Conservation (phyloP, 345 rosid species). For the Hibiscus trionum region DNA sequence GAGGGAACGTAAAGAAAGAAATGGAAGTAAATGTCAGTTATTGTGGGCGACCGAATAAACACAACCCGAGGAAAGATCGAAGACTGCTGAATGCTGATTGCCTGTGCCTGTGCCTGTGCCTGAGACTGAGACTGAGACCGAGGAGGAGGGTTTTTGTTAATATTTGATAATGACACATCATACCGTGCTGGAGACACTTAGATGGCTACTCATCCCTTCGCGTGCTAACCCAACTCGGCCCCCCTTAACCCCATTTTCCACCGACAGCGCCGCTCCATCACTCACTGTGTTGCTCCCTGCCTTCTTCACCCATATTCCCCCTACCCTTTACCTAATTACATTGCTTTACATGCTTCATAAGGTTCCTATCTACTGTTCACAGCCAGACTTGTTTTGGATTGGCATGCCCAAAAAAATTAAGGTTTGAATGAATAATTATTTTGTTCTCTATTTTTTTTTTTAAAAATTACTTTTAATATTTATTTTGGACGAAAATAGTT, state of each 20-base stretch:
- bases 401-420: too few species aligned
- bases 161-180: conserved; percentile 17
- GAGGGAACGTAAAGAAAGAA: background rate
- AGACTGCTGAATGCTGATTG: too few species aligned
- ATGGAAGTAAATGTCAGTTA: conserved; percentile 18
- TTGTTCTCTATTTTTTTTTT: too few species aligned
- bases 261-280: conserved; percentile 19
- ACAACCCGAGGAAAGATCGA: background rate
- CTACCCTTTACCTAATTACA: background rate
- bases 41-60: conserved; percentile 25
- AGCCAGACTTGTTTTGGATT: background rate
- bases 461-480: too few species aligned
- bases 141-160: background rate
- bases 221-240: conserved; percentile 14
- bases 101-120: background rate
- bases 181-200: conserved; percentile 19
- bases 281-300: background rate
- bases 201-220: conserved; percentile 20
- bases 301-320: background rate
- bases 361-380: background rate
- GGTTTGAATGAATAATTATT: too few species aligned
- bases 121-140: background rate
- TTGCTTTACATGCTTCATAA: background rate
- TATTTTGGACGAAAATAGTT: too few species aligned
- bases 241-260: background rate